Conservation (phyloP, 169 alveolate species). For the Cryptosporidium ubiquitum region DNA sequence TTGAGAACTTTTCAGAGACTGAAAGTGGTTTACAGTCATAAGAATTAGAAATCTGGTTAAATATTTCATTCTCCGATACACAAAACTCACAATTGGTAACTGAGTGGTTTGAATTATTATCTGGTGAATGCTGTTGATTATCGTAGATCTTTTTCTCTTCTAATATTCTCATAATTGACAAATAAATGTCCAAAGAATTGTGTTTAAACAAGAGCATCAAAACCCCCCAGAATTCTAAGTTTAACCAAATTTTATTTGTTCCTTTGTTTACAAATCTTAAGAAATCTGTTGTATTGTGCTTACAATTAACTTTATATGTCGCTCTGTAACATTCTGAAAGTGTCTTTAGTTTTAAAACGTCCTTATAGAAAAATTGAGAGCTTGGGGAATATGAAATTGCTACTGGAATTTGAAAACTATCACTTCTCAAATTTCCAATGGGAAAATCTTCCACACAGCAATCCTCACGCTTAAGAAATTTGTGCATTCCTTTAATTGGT, state of each 20-base stretch:
- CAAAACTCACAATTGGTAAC: constrained; percentile 9
- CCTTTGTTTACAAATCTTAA: constrained; percentile 6
- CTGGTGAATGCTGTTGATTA: background rate
- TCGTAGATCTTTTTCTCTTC: background rate
- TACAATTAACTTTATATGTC: background rate
- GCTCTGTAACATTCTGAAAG: constrained; percentile 35
- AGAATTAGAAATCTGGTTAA: background rate
- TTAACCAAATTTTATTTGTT: constrained; percentile 34
- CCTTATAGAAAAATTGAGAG: constrained; percentile 16
- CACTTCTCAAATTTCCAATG: constrained; percentile 17
- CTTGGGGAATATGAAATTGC: constrained; percentile 27
- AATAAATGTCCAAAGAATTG: constrained; percentile 36
- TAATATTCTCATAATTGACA: constrained; percentile 17
- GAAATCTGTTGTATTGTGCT: background rate
- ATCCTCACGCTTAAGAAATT: constrained; percentile 6
- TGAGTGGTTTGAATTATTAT: background rate
- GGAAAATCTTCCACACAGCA: constrained; percentile 49
- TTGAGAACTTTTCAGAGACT: background rate
- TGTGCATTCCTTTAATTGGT: constrained; percentile 3
- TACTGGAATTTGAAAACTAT: constrained; percentile 39
- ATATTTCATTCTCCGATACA: constrained; percentile 12
- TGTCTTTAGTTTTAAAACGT: constrained; percentile 29
- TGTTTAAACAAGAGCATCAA: constrained; percentile 28
- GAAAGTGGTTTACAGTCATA: background rate
- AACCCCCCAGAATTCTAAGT: constrained; percentile 61